Base-by-base conservation (phyloP, 305 asterid genomes). In the Vinca major region DNA sequence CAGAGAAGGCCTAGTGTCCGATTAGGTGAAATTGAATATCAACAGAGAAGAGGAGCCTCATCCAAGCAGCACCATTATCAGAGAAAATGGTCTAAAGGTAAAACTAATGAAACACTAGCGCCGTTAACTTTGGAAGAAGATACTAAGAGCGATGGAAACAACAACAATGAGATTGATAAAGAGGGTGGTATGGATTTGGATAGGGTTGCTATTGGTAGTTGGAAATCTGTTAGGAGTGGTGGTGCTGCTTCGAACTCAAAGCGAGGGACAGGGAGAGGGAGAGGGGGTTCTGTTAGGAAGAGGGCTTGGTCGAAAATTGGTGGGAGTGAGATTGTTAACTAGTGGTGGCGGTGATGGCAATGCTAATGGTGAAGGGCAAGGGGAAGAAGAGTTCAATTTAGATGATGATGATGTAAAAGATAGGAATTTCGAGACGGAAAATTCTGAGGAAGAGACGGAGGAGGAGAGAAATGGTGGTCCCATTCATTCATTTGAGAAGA, bases 1-100 rank as follows among this genome's bases (percentile, higher is more conserved):
- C 98, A 88, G 81, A 94, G 98, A 74, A 88, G 98, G 19, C 98
- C 98, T 69, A 91, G 96, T 78, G 96, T 91, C 68, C 87, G 96
- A 53, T 81, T 91, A 56, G 98, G 98, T 37, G 98, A 91, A 84
- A 91, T 91, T 86, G 96, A 96, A 36, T 78, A 79, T 16, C 74
- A 75, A 72, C 81, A 74, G 45, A 60, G 63, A 39, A 66, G 70
- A 26, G 33, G 33, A 26, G 0, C 33, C 72, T 70, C 67, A 5
- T 67, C 81, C 2, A 71, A 86, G 73, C 77, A 88, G 17, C 85
- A 79, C 69, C 96, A 71, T 4, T 52, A 51, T 37, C 16, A 68
- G n/a, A 13, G 76, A 64, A 61, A 56, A 17, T 69, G 66, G 21
- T 36, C 73, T 13, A 66, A 65, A 37, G 53, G 43, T 49, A 71